Evolutionary conservation across 805 yeast species (phyloP).

Genomic region (Ogataea neopini): DNA sequence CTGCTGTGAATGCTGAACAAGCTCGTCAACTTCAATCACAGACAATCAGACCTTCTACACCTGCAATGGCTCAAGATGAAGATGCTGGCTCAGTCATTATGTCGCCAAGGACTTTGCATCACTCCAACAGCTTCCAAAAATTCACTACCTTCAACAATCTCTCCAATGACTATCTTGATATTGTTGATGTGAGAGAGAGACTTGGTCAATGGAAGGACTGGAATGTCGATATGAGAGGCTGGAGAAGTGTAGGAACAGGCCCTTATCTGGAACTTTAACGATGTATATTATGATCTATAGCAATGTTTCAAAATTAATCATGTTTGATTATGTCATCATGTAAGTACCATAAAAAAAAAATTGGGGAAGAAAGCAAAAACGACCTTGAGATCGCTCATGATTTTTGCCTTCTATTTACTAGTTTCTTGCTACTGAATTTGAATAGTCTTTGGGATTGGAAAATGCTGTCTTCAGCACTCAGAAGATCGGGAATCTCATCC

Average conservation of each 20-base stretch:
- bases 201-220: constrained; percentile 77
- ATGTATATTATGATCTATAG: background rate
- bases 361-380: background rate
- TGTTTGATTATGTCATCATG: constrained; percentile 1
- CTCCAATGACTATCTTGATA: constrained; percentile 43
- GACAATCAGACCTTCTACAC: constrained; percentile 31
- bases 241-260: constrained; percentile 75
- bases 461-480: constrained; percentile 1
- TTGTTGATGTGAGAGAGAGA: constrained; percentile 55
- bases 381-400: background rate
- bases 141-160: constrained; percentile 25
- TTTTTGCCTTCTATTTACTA: background rate
- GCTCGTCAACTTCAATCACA: constrained; percentile 33
- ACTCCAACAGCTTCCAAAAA: constrained; percentile 25
- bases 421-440: background rate
- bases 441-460: background rate
- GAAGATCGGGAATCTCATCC: background rate
- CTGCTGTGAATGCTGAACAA: constrained; percentile 28
- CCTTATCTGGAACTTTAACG: constrained; percentile 50
- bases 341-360: background rate
- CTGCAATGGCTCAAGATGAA: constrained; percentile 23
- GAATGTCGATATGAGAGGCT: constrained; percentile 82
- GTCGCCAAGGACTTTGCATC: constrained; percentile 10
- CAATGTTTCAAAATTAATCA: background rate
- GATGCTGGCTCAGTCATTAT: constrained; percentile 19